Evolutionary conservation across 2,329 filamentous ascomycete genomes (phyloP).

Genomic region (Incumbomyces delicatus): DNA sequence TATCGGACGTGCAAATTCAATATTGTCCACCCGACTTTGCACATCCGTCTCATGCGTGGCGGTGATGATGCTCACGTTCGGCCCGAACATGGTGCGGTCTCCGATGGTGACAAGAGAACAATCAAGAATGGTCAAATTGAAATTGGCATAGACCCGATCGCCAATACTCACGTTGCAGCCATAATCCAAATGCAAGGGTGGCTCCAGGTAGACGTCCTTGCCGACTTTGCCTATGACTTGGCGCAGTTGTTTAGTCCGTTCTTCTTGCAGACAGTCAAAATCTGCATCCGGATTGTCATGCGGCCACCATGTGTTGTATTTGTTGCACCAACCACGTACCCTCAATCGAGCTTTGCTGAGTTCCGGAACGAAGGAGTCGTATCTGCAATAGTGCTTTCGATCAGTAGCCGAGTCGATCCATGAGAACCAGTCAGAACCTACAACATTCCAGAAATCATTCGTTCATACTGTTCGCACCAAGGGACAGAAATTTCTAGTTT

Average conservation of each 20-base stretch:
- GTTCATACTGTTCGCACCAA: conserved; percentile 22
- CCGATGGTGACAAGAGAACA: conserved; percentile 45
- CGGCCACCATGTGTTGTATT: conserved; percentile 50
- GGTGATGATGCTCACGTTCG: conserved; percentile 43
- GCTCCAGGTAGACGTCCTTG: conserved; percentile 26
- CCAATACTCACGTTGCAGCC: conserved; percentile 56
- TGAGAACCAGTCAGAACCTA: background rate
- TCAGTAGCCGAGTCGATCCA: too few species aligned
- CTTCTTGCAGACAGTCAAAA: conserved; percentile 28
- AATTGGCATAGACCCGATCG: conserved; percentile 48
- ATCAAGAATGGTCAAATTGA: conserved; percentile 34
- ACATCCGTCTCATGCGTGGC: conserved; percentile 46
- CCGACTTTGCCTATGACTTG: conserved; percentile 39
- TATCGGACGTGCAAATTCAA: conserved; percentile 42
- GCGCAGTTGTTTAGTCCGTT: conserved; percentile 39
- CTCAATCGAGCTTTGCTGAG: conserved; percentile 8
- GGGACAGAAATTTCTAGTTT: conserved; percentile 13
- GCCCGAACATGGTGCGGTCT: conserved; percentile 43
- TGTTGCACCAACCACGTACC: conserved; percentile 35
- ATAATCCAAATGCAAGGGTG: conserved; percentile 52
- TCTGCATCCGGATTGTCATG: conserved; percentile 28
- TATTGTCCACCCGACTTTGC: conserved; percentile 35
- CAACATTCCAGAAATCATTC: conserved; percentile 23
- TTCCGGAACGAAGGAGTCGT: conserved; percentile 11
- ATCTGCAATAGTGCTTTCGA: too few species aligned